Evolutionary conservation across 495 filamentous ascomycete genomes (phyloP), one percentile per base, ranked within the genome.

Genomic region (Aspergillus panamensis): DNA sequence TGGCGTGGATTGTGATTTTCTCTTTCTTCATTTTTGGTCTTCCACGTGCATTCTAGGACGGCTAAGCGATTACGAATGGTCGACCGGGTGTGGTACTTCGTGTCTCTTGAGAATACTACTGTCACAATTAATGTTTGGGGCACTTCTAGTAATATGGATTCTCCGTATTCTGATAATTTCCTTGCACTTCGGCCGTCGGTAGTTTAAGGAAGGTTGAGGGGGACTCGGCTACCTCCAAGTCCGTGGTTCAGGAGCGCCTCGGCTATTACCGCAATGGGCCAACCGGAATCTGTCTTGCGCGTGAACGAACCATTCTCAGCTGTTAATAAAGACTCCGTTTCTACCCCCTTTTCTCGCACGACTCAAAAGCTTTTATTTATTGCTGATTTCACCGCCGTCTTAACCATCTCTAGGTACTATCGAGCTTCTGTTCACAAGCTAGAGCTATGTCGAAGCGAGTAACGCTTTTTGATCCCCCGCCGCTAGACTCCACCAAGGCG

Each of bases 401-500:
- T 17, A 29, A 13, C 19, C 44, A 21, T 43, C 39, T 50, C 8
- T 19, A n/a, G n/a, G 40, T 25, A 3, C 14, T 45, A 40, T 13
- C 43, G 17, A 13, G 30, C 25, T 49, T 32, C 30, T 21, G 6
- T 10, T 6, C 16, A 45, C 29, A 51, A 48, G 19, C 6, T 30
- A 39, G 37, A 49, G 58, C 16, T 5, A 76, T 76, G 73, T 51
- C 65, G 12, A 72, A 73, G 53, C 66, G 67, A 19, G 68, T 70
- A n/a, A 96, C 93, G 1, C 79, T 97, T 44, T 85, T 95, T 52
- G 80, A 84, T 59, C 86, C 90, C 31, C 90, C 89, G 45, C 84
- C 86, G 31, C 70, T 82, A 50, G 84, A 94, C 70, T 73, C 82
- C 20, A 82, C 83, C 66, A 89, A 90, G 64, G 85, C 91, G 8